Evolutionary conservation across 1,284 basidiomycete genomes (phyloP), one percentile per base, ranked within the genome.

Genomic region (Bondarzewia mesenterica): DNA sequence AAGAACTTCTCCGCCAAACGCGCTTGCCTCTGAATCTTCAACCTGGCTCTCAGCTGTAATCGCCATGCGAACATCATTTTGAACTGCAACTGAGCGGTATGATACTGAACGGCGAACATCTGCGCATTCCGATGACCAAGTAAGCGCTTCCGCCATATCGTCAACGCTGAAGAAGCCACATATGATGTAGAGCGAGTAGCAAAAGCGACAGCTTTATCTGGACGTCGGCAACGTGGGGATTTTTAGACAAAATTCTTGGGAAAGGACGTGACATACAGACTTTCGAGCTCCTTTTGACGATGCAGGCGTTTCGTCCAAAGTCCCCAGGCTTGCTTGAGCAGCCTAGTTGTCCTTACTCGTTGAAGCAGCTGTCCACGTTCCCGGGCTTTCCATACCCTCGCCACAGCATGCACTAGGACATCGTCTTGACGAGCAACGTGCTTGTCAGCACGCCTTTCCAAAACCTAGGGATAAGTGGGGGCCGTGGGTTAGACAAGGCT

Each of bases 351-450:
- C 50, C 70, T 73, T 23, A 83, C 75, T 40, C 77, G 73, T 53
- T 78, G 75, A 8, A 89, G 69, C 20, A 82, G 70, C 46, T 67
- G 68, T 16, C 82, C 83, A 15, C 82, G 75, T 60, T 84, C 82
- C 42, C 78, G 78, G 23, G 84, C 82, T 57, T 78, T 80, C 86
- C 88, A 88, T 16, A 89, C 77, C 43, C 81, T 72, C 55, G 77
- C 65, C 32, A 86, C 68, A 18, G 82, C 86, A 40, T 77, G 74
- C 29, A 86, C 54, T 7, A 89, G 70, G 18, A 83, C 67, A 45
- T 72, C 72, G 57, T 89, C 80, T 58, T 81, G 82, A 37, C 80
- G 73, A 36, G 69, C 66, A 16, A 79, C 50, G 57, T 85, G 75
- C 51, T 79, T 83, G 50, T 67, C 62, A 5, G 79, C 84, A 25